Conservation (phyloP, 2,329 filamentous ascomycete species). For the Xylariaceae sp. region DNA sequence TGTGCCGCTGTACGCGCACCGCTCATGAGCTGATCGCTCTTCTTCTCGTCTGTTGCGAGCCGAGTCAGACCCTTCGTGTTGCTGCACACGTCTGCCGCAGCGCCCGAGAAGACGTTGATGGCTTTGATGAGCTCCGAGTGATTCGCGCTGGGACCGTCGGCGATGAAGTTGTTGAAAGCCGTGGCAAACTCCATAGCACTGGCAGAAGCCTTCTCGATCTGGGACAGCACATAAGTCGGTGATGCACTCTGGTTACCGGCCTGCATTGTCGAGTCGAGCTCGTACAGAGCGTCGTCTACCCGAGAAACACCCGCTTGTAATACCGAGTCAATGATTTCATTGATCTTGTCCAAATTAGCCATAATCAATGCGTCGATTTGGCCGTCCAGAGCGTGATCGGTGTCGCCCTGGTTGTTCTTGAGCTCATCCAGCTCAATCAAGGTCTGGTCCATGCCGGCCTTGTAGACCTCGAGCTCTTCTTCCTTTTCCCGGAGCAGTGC, state of each 20-base stretch:
- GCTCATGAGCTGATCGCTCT: slow-evolving; percentile 75
- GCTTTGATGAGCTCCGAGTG: slow-evolving; percentile 90
- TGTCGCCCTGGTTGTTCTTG: slow-evolving; percentile 65
- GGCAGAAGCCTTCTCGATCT: slow-evolving; percentile 92
- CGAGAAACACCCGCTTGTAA: slow-evolving; percentile 86
- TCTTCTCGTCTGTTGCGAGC: slow-evolving; percentile 92
- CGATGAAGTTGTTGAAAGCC: slow-evolving; percentile 97
- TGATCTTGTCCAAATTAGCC: slow-evolving; percentile 84
- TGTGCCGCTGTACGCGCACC: slow-evolving; percentile 78
- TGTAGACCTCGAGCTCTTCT: slow-evolving; percentile 95
- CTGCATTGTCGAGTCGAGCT: slow-evolving; percentile 96
- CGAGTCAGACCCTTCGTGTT: slow-evolving; percentile 94
- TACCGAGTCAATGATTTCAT: slow-evolving; percentile 95
- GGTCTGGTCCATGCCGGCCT: slow-evolving; percentile 95
- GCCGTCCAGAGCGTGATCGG: slow-evolving; percentile 74
- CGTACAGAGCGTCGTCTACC: slow-evolving; percentile 93
- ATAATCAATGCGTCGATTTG: slow-evolving; percentile 87
- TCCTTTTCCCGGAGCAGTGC: slow-evolving; percentile 85
- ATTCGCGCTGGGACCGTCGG: slow-evolving; percentile 84
- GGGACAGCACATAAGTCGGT: slow-evolving; percentile 86
- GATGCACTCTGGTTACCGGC: slow-evolving; percentile 98
- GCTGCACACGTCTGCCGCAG: slow-evolving; percentile 86
- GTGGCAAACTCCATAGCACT: slow-evolving; percentile 97
- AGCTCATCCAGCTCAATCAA: slow-evolving; percentile 87
- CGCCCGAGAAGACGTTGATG: slow-evolving; percentile 81